Evolutionary conservation across 352 stramenopile genomes (phyloP).

Genomic region (Peronosclerospora sorghi): DNA sequence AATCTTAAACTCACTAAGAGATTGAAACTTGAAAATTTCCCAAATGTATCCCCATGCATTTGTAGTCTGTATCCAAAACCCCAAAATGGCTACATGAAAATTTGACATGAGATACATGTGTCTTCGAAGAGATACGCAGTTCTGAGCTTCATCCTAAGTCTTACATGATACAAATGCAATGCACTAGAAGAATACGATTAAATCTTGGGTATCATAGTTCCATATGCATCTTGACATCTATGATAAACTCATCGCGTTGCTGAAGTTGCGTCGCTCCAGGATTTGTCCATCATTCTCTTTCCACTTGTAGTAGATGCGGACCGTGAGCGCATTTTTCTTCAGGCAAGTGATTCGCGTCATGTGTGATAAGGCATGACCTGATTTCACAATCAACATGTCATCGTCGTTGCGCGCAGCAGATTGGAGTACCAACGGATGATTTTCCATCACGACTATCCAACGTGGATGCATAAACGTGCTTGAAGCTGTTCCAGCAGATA

Average conservation of each 20-base stretch:
- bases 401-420: slow-evolving; percentile 50
- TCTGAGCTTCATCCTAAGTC: too few species aligned
- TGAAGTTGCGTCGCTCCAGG: slow-evolving; percentile 61
- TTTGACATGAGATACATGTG: too few species aligned
- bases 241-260: slow-evolving; percentile 82
- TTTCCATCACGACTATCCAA: slow-evolving; percentile 55
- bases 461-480: slow-evolving; percentile 40
- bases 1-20: too few species aligned
- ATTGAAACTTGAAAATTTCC: too few species aligned
- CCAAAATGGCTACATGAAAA: too few species aligned
- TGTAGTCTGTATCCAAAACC: too few species aligned
- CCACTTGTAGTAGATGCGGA: slow-evolving; percentile 83
- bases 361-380: slow-evolving; percentile 57
- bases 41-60: too few species aligned
- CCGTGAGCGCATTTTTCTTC: slow-evolving; percentile 84
- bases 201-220: slow-evolving; percentile 36
- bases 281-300: slow-evolving; percentile 27
- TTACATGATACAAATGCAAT: neutral
- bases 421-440: slow-evolving; percentile 70
- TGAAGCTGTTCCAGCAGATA: too few species aligned
- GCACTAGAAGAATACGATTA: slow-evolving; percentile 7
- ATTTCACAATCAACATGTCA: slow-evolving; percentile 70
- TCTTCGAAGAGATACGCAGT: too few species aligned
- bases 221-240: slow-evolving; percentile 69
- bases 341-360: slow-evolving; percentile 78